Base-by-base conservation (phyloP, 768 basidiomycete genomes). In the Hypholoma sublateritium region DNA sequence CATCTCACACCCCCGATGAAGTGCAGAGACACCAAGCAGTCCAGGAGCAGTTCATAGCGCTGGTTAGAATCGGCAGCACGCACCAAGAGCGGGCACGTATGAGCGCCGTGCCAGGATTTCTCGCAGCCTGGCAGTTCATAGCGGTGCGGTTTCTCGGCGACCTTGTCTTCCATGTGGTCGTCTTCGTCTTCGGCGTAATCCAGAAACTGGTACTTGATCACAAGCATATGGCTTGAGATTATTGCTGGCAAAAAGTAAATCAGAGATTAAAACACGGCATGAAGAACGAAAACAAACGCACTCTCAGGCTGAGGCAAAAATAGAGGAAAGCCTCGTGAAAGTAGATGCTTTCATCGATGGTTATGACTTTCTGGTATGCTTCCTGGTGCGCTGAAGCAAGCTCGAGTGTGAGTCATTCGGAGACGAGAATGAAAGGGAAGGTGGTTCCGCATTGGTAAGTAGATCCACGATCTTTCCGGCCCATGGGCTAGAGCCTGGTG, bases 71-170 rank as follows among this genome's bases (percentile, higher is more conserved):
- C n/a, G n/a, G n/a, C n/a, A n/a, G n/a, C n/a, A n/a, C n/a, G n/a
- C n/a, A n/a, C n/a, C n/a, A n/a, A n/a, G n/a, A n/a, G n/a, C n/a
- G n/a, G n/a, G n/a, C n/a, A n/a, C n/a, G n/a, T n/a, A n/a, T n/a
- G n/a, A n/a, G n/a, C n/a, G n/a, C n/a, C n/a, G n/a, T n/a, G n/a
- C 91, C 91, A 93, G 7, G 84, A 85, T 71, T 90, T 93, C 42
- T 81, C 85, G 63, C 91, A 93, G 3, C 87, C 87, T 35, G 81
- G 73, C 55, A 93, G 66, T 19, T 83, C 89, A 70, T 92, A 93
- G 52, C 89, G 75, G 67, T 83, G 93, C 11, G 87, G 86, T 57
- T 81, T 83, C 32, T 77, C 79, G 34, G 74, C 73, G 8, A 67
- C 68, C 7, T 71, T 69, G 36, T 75, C 74, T 8, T 75, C 75